A percentile compares a stretch with the other conserved stretches of the same genome.
Conservation (phyloP, 75 land plant genomes). For the Pseudotsuga menziesii region DNA sequence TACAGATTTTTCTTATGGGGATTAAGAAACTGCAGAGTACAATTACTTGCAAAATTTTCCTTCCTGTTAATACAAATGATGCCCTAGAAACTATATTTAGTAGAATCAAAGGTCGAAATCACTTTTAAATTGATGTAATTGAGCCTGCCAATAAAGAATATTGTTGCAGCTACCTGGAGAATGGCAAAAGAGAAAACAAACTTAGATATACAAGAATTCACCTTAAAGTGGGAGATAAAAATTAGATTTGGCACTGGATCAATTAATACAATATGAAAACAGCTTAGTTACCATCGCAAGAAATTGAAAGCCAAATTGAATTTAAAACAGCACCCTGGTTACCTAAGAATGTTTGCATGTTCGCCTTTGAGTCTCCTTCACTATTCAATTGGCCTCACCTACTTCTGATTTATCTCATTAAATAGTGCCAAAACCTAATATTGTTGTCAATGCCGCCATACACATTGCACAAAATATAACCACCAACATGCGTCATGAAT, state of each 20-base stretch:
- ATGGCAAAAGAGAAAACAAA: background rate
- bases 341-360: no score
- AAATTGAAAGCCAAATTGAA: no score
- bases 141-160: slow-evolving; percentile 25
- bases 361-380: no score
- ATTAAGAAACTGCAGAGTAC: background rate
- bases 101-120: slow-evolving; percentile 4
- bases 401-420: no score
- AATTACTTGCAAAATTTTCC: slow-evolving; percentile 38
- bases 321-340: no score
- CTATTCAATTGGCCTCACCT: no score
- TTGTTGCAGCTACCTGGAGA: slow-evolving; percentile 20
- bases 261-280: no score
- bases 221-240: background rate
- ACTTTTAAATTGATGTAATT: slow-evolving; percentile 8
- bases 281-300: no score
- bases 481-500: no score
- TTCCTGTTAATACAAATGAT: slow-evolving; percentile 21
- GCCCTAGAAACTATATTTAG: background rate
- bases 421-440: no score
- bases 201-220: background rate
- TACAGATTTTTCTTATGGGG: background rate
- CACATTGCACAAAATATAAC: no score
- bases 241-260: background rate
- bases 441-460: no score